Percentiles rank a stretch among this genome's conserved stretches.
phyloP scores from a whole-genome alignment of 2,329 filamentous ascomycete genomes.

The Neofusicoccum cordaticola region DNA sequence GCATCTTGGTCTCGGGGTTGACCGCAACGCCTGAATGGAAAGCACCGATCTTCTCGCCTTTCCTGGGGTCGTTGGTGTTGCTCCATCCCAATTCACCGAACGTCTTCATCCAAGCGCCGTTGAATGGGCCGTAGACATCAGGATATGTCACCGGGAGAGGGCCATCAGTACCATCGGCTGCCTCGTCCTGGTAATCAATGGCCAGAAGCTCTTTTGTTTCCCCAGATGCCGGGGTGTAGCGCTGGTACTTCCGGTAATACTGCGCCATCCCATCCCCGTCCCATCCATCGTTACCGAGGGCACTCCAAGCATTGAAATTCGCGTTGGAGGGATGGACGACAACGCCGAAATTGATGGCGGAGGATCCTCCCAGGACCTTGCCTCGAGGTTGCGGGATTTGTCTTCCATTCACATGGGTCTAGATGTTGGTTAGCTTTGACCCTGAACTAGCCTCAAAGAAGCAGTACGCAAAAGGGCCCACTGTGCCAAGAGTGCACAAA shows the following conservation, averaged over 20 bases:
- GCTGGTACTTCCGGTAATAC: slow-evolving; percentile 4
- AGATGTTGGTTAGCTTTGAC: not conserved
- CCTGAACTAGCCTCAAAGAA: not conserved
- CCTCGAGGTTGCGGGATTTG: slow-evolving; percentile 8
- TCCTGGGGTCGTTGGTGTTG: slow-evolving; percentile 17
- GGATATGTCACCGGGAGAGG: slow-evolving; percentile 4
- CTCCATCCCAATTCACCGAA: slow-evolving; percentile 17
- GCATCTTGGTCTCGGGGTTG: slow-evolving; percentile 15
- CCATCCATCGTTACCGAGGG: slow-evolving; percentile 32
- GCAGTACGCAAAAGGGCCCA: not conserved
- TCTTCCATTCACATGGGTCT: slow-evolving; percentile 11
- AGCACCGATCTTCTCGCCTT: slow-evolving; percentile 18
- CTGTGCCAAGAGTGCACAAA: not conserved
- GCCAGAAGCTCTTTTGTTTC: slow-evolving; percentile 23
- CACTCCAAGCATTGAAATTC: slow-evolving; percentile 9
- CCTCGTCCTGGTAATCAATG: slow-evolving; percentile 20
- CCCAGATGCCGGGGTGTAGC: not conserved
- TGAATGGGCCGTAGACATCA: slow-evolving; percentile 19
- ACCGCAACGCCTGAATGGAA: slow-evolving; percentile 15
- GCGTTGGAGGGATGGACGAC: slow-evolving; percentile 1
- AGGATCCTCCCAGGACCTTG: slow-evolving; percentile 22
- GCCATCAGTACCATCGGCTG: slow-evolving; percentile 14
- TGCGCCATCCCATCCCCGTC: slow-evolving; percentile 13
- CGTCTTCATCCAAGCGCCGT: slow-evolving; percentile 21
- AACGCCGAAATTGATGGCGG: slow-evolving; percentile 31